phyloP scores from a whole-genome alignment of 75 land plant genomes.

The Cunninghamia lanceolata region DNA sequence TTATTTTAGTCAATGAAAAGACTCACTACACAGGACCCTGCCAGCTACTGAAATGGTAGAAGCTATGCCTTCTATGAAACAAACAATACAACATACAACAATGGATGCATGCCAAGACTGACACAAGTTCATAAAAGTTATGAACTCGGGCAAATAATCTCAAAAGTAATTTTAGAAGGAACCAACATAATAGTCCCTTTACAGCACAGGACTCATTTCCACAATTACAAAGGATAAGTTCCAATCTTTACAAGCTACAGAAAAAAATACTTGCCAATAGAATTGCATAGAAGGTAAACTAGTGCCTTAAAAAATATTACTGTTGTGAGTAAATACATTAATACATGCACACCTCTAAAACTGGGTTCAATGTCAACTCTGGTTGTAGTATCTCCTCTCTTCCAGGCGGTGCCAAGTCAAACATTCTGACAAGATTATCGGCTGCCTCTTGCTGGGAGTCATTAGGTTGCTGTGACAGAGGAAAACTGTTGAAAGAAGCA shows the following conservation, averaged over 20 bases:
- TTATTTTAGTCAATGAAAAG: background rate
- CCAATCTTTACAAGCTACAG: background rate
- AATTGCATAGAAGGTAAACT: background rate
- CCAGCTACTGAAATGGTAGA: background rate
- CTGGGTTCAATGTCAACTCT: conserved; percentile 83
- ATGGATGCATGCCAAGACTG: background rate
- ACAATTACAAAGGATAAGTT: background rate
- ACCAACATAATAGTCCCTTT: background rate
- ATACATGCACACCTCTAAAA: conserved; percentile 46
- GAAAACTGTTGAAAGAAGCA: conserved; percentile 69
- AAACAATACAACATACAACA: background rate
- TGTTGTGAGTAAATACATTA: background rate
- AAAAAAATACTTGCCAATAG: background rate
- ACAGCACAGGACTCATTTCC: background rate
- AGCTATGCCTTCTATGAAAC: background rate
- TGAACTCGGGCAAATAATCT: background rate
- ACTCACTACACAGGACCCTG: background rate
- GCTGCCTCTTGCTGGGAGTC: conserved; percentile 82
- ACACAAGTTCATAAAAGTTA: background rate
- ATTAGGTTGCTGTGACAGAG: conserved; percentile 61
- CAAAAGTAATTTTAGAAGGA: background rate
- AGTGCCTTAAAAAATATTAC: background rate
- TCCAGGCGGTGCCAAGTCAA: conserved; percentile 78
- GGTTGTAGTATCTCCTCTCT: conserved; percentile 64
- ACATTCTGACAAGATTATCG: conserved; percentile 65